phyloP scores from a whole-genome alignment of 1,284 basidiomycete genomes.

The Stygiomarasmius scandens region DNA sequence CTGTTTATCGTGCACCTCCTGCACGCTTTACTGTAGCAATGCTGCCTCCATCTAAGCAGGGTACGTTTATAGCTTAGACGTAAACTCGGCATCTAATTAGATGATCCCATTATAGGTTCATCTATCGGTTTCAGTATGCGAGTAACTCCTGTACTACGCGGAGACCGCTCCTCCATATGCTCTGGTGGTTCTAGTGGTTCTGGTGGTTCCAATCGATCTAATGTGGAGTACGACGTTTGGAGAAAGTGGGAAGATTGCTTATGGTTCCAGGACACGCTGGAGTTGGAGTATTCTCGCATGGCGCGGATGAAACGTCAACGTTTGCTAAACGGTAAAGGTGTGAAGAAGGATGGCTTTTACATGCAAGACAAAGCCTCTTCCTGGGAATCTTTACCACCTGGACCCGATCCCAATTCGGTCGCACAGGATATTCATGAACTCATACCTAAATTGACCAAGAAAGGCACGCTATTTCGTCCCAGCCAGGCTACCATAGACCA shows the following conservation, averaged over 20 bases:
- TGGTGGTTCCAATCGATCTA: constrained; percentile 5
- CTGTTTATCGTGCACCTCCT: constrained; percentile 62
- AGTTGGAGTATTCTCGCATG: constrained; percentile 61
- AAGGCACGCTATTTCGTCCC: constrained; percentile 69
- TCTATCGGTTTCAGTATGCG: constrained; percentile 64
- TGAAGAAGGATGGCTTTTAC: constrained; percentile 75
- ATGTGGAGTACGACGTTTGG: constrained; percentile 68
- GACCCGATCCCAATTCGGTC: constrained; percentile 71
- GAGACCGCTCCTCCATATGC: constrained; percentile 41
- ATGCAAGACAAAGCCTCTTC: constrained; percentile 73
- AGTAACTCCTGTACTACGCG: constrained; percentile 46
- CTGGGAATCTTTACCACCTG: constrained; percentile 83
- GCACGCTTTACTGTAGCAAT: constrained; percentile 59
- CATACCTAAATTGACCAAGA: constrained; percentile 69
- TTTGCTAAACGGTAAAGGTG: constrained; percentile 68
- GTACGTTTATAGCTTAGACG: constrained; percentile 36
- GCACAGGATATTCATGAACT: constrained; percentile 65
- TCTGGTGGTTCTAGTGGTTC: constrained; percentile 33
- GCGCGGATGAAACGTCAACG: constrained; percentile 66
- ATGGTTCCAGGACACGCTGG: constrained; percentile 69
- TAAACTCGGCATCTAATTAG: not conserved
- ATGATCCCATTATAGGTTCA: constrained; percentile 42
- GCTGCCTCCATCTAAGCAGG: constrained; percentile 59
- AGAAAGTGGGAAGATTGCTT: constrained; percentile 81
- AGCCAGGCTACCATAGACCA: constrained; percentile 68